These are phyloP conservation scores for Fusarium oligoseptatum DNA, from an alignment of 2,329 filamentous ascomycete species.

Conservation along the genomic window DNA sequence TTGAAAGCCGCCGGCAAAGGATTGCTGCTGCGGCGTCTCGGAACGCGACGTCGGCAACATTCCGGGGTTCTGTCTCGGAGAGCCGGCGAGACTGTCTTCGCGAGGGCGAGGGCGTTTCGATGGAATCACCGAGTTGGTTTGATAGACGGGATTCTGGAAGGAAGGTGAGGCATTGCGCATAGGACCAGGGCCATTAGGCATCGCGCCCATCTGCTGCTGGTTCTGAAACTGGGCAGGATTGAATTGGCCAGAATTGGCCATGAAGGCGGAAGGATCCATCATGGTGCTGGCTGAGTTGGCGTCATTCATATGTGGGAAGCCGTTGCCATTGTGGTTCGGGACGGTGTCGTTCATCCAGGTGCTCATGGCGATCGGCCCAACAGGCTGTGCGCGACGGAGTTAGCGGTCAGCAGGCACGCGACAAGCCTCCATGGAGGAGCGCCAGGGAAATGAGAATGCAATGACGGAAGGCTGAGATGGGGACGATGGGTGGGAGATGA, in stretches of 20 bases:
- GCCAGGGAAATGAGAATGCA: slow-evolving; percentile 48
- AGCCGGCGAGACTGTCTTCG: slow-evolving; percentile 88
- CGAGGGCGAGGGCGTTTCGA: slow-evolving; percentile 86
- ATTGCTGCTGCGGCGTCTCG: slow-evolving; percentile 87
- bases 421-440: slow-evolving; percentile 57
- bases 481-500: slow-evolving; percentile 51
- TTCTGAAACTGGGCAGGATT: slow-evolving; percentile 71
- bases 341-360: slow-evolving; percentile 80
- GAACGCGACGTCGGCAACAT: slow-evolving; percentile 87
- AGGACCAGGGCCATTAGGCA: slow-evolving; percentile 85
- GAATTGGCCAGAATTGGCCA: slow-evolving; percentile 72
- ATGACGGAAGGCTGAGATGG: slow-evolving; percentile 55
- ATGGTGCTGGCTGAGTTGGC: slow-evolving; percentile 69
- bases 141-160: slow-evolving; percentile 83
- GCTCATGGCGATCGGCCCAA: slow-evolving; percentile 71
- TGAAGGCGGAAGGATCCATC: slow-evolving; percentile 76
- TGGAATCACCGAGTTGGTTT: slow-evolving; percentile 87
- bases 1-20: slow-evolving; percentile 79
- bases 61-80: slow-evolving; percentile 80
- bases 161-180: slow-evolving; percentile 85
- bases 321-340: slow-evolving; percentile 78
- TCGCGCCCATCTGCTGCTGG: slow-evolving; percentile 65
- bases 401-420: slow-evolving; percentile 58
- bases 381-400: slow-evolving; percentile 60
- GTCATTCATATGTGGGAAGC: slow-evolving; percentile 75